phyloP scores from a whole-genome alignment of 2,329 filamentous ascomycete genomes.

The Cytospora mali region DNA sequence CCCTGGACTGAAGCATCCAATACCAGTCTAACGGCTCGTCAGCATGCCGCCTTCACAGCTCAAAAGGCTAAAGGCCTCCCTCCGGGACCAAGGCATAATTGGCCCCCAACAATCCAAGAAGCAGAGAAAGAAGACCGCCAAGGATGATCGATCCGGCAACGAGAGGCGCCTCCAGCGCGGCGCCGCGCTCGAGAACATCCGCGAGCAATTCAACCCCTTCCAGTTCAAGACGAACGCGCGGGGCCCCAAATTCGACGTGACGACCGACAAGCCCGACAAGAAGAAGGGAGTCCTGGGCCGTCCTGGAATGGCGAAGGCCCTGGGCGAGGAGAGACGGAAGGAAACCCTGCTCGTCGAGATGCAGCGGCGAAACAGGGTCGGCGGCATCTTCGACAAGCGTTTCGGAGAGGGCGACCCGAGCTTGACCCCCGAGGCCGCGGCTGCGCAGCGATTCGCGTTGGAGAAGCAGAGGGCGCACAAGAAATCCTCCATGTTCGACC shows the following conservation, averaged over 20 bases:
- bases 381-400: slow-evolving; percentile 87
- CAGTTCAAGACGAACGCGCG: slow-evolving; percentile 82
- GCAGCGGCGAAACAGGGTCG: slow-evolving; percentile 85
- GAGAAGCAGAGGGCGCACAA: slow-evolving; percentile 82
- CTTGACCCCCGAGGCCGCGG: slow-evolving; percentile 91
- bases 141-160: slow-evolving; percentile 63
- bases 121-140: slow-evolving; percentile 75
- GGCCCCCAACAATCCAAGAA: slow-evolving; percentile 95
- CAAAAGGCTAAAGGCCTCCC: slow-evolving; percentile 89
- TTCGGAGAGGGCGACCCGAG: slow-evolving; percentile 95
- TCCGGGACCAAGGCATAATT: slow-evolving; percentile 85
- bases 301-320: slow-evolving; percentile 81
- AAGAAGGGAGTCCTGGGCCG: slow-evolving; percentile 67
- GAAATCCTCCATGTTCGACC: slow-evolving; percentile 80
- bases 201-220: slow-evolving; percentile 97
- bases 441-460: slow-evolving; percentile 84
- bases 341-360: slow-evolving; percentile 88
- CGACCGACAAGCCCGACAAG: slow-evolving; percentile 63
- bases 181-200: slow-evolving; percentile 79
- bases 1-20: slow-evolving; percentile 13
- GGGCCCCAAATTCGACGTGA: slow-evolving; percentile 83
- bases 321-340: slow-evolving; percentile 81
- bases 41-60: slow-evolving; percentile 93
- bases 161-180: slow-evolving; percentile 78
- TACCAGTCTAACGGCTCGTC: slow-evolving; percentile 18